Base-by-base conservation (phyloP, 257 asterid genomes). In the Solanum rostratum region DNA sequence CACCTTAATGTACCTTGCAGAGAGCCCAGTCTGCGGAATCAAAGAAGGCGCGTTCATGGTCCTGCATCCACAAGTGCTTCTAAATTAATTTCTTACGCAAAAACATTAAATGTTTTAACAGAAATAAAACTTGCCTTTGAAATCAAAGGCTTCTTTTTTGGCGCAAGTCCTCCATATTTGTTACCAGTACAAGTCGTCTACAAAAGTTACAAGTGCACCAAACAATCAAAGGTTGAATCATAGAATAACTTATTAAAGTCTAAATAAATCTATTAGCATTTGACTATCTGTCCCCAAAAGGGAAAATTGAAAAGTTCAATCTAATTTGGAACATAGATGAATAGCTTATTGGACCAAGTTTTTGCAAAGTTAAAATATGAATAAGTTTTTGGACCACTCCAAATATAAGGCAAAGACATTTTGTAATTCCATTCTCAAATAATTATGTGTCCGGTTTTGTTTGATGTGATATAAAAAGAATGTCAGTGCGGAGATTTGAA, bases 21-120 rank as follows among this genome's bases (percentile, higher is more conserved):
- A 95, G 84, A 76, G 92, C 98, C 98, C 98, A 95, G 45, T 95
- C 99, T 1, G 98, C 99, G 1, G 99, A 95, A 87, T 95, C 98
- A 82, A 95, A 95, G 85, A 94, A 95, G 69, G 99, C 98, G 68
- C 98, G 90, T 62, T 91, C 90, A 68, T 90, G 92, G 79, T 95
- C 95, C 98, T 95, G 89, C 50, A 80, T 74, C 62, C 70, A 66
- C 43, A 20, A 68, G 49, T 33, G 76, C 24, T 16, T 27, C 8
- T 68, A 10, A 68, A 33, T 33, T 9, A n/a, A 59, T n/a, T 5
- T 66, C 20, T 45, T 22, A 6, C 57, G 3, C 20, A 37, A 68
- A 30, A 37, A 68, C 11, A 30, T 16, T 33, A 33, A 33, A 33
- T 2, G 1, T 7, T 18, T 19, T 71, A 15, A 50, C 10, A 76